phyloP scores from a whole-genome alignment of 108 stramenopile genomes.

The Schizochytrium sp. region DNA sequence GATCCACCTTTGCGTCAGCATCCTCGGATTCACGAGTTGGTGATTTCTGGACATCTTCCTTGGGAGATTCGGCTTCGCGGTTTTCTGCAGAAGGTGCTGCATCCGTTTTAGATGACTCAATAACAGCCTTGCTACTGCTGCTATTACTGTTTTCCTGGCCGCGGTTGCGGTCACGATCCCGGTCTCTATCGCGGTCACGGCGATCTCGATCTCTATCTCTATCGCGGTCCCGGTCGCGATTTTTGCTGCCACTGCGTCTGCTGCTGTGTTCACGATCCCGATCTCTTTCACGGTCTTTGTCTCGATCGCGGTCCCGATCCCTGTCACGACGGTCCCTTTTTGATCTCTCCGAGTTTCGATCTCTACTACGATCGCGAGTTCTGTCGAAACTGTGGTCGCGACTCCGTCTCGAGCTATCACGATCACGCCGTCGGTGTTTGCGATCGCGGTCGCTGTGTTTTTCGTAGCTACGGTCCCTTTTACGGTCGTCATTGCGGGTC shows the following conservation, averaged over 20 bases:
- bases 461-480: not conserved
- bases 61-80: too few species aligned
- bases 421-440: not conserved
- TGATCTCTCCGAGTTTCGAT: not conserved
- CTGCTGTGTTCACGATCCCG: not conserved
- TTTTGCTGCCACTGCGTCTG: too few species aligned
- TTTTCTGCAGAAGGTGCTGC: too few species aligned
- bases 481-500: not conserved
- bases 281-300: slow-evolving; percentile 20
- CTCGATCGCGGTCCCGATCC: not conserved
- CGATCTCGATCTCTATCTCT: not conserved
- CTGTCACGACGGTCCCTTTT: not conserved
- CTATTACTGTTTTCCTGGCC: not conserved
- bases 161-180: not conserved
- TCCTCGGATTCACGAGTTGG: too few species aligned
- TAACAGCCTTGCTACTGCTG: not conserved
- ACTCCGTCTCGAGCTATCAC: too few species aligned
- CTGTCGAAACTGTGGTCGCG: too few species aligned
- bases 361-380: too few species aligned
- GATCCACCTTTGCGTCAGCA: too few species aligned
- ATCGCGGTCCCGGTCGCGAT: slow-evolving; percentile 17
- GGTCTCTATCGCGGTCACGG: not conserved
- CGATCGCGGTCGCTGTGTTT: not conserved
- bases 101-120: too few species aligned
- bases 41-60: too few species aligned